A percentile compares a stretch with the other conserved stretches of the same genome.
phyloP scores from a whole-genome alignment of 1,284 basidiomycete genomes.

The Leccinum ponderosum region DNA sequence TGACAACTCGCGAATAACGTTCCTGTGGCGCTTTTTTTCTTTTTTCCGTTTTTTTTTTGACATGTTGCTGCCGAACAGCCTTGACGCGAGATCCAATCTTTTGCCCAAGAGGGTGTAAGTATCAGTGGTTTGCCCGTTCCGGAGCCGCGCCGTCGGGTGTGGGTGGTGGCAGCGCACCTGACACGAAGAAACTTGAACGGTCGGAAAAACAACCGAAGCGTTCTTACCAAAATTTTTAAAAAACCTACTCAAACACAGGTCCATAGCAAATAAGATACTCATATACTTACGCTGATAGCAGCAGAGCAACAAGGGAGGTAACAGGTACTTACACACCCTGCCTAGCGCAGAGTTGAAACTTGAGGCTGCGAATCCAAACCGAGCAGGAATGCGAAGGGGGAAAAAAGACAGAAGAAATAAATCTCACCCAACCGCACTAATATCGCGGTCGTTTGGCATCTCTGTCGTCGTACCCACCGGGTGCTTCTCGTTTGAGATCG shows the following conservation, averaged over 20 bases:
- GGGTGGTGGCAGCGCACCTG: not conserved
- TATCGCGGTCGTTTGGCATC: slow-evolving; percentile 81
- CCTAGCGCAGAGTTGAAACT: slow-evolving; percentile 34
- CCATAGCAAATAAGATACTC: slow-evolving; percentile 33
- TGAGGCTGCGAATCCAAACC: slow-evolving; percentile 28
- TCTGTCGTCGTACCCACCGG: slow-evolving; percentile 77
- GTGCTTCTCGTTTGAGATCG: slow-evolving; percentile 67
- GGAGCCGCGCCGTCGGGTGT: not conserved
- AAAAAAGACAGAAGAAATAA: slow-evolving; percentile 20
- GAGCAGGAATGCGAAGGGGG: slow-evolving; percentile 18
- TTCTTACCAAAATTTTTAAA: slow-evolving; percentile 5
- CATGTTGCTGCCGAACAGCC: slow-evolving; percentile 14
- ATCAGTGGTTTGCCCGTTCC: not conserved
- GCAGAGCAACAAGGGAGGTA: slow-evolving; percentile 28
- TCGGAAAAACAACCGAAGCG: not conserved
- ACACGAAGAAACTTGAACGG: not conserved
- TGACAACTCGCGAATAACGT: slow-evolving; percentile 6
- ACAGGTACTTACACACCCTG: slow-evolving; percentile 36
- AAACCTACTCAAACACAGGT: slow-evolving; percentile 5
- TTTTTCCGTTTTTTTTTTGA: slow-evolving; percentile 25
- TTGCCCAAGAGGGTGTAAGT: not conserved
- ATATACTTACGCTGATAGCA: slow-evolving; percentile 37
- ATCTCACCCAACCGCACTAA: slow-evolving; percentile 48
- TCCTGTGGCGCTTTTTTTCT: slow-evolving; percentile 23
- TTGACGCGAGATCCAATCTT: slow-evolving; percentile 23